Percentiles rank a stretch among this genome's conserved stretches.
These are phyloP conservation scores for Quercus tomentella DNA, from an alignment of 331 rosid species.

Conservation along the genomic window DNA sequence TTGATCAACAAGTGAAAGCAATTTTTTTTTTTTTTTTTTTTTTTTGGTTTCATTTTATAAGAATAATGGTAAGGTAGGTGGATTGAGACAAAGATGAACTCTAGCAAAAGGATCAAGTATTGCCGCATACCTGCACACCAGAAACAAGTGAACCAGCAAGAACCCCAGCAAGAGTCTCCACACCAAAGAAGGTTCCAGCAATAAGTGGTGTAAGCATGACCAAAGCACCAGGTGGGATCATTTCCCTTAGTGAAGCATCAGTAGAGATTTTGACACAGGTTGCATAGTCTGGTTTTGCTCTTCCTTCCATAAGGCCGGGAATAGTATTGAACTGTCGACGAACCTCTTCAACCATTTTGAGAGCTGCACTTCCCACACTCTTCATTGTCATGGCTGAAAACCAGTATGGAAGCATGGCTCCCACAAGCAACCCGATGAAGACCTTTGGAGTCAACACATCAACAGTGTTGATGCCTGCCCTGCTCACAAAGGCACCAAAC, in stretches of 20 bases:
- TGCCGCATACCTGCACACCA: slow-evolving; percentile 57
- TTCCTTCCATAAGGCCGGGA: slow-evolving; percentile 59
- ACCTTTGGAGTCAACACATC: slow-evolving; percentile 59
- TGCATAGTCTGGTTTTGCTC: slow-evolving; percentile 65
- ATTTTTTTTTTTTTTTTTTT: background rate
- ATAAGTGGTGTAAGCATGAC: slow-evolving; percentile 64
- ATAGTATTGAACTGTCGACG: slow-evolving; percentile 56
- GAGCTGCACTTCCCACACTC: slow-evolving; percentile 70
- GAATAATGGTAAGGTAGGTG: background rate
- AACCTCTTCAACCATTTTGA: slow-evolving; percentile 77
- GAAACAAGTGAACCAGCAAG: slow-evolving; percentile 78
- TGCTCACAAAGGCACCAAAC: slow-evolving; percentile 65
- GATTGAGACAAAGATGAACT: background rate
- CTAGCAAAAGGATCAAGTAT: background rate
- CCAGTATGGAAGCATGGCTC: slow-evolving; percentile 81
- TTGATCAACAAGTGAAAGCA: background rate
- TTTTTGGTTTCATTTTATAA: no score
- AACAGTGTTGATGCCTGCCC: slow-evolving; percentile 55
- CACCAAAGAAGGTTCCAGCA: slow-evolving; percentile 69
- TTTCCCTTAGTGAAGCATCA: slow-evolving; percentile 64
- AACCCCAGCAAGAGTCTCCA: slow-evolving; percentile 69
- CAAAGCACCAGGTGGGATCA: slow-evolving; percentile 73
- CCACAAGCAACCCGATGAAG: slow-evolving; percentile 63
- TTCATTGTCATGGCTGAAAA: slow-evolving; percentile 79
- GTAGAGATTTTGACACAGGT: slow-evolving; percentile 66